phyloP scores from a whole-genome alignment of 1,139 yeast species.

The Sugiyamaella grinbergsii region DNA sequence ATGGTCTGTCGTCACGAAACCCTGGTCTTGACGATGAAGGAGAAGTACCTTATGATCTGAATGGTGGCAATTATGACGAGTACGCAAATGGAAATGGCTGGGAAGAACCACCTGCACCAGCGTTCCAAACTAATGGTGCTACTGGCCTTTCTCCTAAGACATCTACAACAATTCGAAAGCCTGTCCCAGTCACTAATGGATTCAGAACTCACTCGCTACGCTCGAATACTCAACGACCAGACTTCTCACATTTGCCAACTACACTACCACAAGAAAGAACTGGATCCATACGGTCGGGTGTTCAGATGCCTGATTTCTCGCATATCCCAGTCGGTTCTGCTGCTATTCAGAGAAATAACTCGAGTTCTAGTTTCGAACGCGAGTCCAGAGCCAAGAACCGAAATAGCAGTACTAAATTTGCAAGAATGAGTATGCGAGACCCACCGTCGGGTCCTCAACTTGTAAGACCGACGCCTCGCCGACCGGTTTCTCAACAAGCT shows the following conservation, averaged over 20 bases:
- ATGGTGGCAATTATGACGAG: slow-evolving; percentile 10
- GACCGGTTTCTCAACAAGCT: slow-evolving; percentile 11
- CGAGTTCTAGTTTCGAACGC: slow-evolving; percentile 22
- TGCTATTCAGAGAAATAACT: slow-evolving; percentile 18
- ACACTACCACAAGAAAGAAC: slow-evolving; percentile 15
- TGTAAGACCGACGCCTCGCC: slow-evolving; percentile 15
- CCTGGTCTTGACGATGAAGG: neutral
- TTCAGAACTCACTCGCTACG: slow-evolving; percentile 22
- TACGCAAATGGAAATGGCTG: slow-evolving; percentile 11
- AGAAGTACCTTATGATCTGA: neutral
- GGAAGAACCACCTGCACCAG: slow-evolving; percentile 11
- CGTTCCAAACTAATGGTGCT: neutral
- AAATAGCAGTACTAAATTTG: slow-evolving; percentile 6
- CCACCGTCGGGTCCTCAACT: slow-evolving; percentile 2
- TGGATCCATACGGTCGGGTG: slow-evolving; percentile 10
- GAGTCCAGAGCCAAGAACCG: slow-evolving; percentile 11
- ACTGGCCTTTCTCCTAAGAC: neutral
- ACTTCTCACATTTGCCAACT: slow-evolving; percentile 9
- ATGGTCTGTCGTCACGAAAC: slow-evolving; percentile 18
- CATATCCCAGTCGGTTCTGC: slow-evolving; percentile 8
- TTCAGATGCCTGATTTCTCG: slow-evolving; percentile 13
- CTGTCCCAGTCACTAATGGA: slow-evolving; percentile 14
- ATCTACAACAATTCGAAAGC: neutral
- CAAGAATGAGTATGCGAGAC: slow-evolving; percentile 22
- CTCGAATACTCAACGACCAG: slow-evolving; percentile 14